phyloP scores from a whole-genome alignment of 768 basidiomycete species.

The Suillus bovinus region DNA sequence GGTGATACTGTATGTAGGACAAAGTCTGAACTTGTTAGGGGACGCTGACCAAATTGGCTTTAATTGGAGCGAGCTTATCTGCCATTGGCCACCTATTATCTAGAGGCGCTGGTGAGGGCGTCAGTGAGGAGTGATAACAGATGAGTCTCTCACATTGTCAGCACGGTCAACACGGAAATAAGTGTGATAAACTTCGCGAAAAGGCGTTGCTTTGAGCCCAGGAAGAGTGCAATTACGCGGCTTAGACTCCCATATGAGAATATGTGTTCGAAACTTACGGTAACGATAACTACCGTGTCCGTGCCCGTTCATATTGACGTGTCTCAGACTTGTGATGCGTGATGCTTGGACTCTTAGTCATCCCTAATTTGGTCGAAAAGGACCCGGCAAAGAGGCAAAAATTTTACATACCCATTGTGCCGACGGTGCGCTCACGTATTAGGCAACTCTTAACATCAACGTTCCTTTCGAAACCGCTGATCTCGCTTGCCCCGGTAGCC shows the following conservation, averaged over 20 bases:
- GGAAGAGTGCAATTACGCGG: background rate
- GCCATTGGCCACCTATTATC: background rate
- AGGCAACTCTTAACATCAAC: conserved; percentile 18
- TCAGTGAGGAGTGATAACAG: background rate
- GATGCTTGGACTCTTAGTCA: too few species aligned
- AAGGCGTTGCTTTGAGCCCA: conserved; percentile 4
- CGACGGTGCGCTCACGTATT: background rate
- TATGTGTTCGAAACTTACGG: too few species aligned
- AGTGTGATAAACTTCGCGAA: conserved; percentile 13
- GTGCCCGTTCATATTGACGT: too few species aligned
- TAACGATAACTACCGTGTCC: too few species aligned
- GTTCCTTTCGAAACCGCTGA: too few species aligned
- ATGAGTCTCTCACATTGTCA: too few species aligned
- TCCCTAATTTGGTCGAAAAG: background rate
- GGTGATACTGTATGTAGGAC: background rate
- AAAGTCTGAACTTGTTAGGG: background rate
- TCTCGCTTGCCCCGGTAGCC: background rate
- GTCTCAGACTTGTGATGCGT: too few species aligned
- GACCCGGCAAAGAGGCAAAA: background rate
- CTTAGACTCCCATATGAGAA: too few species aligned
- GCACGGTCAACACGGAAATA: conserved; percentile 5
- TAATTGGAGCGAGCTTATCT: background rate
- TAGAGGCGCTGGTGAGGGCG: background rate
- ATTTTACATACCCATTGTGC: background rate
- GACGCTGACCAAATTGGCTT: background rate